A percentile compares a stretch with the other conserved stretches of the same genome.
These are phyloP conservation scores for Sporothrix dimorphospora DNA, from an alignment of 2,329 filamentous ascomycete species.

Conservation along the genomic window DNA sequence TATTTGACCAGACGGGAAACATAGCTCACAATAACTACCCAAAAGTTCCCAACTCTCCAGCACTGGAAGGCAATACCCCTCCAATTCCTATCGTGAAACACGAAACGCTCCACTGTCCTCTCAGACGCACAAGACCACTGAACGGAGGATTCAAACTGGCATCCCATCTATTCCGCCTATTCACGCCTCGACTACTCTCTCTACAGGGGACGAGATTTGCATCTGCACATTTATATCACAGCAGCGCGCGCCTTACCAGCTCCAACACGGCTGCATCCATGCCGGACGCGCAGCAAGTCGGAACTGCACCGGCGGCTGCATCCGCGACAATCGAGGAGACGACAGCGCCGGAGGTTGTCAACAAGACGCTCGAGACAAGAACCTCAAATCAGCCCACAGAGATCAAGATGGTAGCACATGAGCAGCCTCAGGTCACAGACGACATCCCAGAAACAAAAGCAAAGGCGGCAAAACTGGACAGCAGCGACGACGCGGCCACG, in stretches of 20 bases:
- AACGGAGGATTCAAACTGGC: slow-evolving; percentile 20
- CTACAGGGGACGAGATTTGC: background rate
- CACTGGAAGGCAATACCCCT: background rate
- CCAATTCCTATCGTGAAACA: background rate
- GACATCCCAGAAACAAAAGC: background rate
- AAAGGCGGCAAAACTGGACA: slow-evolving; percentile 5
- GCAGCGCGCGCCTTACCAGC: background rate
- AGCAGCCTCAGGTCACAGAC: background rate
- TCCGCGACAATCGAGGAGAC: background rate
- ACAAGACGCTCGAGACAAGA: background rate
- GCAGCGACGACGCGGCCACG: slow-evolving; percentile 4
- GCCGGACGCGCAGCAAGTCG: slow-evolving; percentile 7
- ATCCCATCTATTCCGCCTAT: slow-evolving; percentile 9
- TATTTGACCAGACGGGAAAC: background rate
- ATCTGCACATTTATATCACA: background rate
- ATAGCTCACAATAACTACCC: background rate
- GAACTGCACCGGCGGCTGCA: background rate
- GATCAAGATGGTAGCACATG: background rate
- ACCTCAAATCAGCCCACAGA: background rate
- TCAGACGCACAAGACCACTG: background rate
- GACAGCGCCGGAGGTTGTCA: background rate
- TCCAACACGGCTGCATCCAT: background rate
- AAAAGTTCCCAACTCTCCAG: background rate
- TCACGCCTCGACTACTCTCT: slow-evolving; percentile 1
- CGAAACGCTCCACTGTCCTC: background rate